Evolutionary conservation across 768 basidiomycete species (phyloP).

Genomic region (Mrakia gelida): DNA sequence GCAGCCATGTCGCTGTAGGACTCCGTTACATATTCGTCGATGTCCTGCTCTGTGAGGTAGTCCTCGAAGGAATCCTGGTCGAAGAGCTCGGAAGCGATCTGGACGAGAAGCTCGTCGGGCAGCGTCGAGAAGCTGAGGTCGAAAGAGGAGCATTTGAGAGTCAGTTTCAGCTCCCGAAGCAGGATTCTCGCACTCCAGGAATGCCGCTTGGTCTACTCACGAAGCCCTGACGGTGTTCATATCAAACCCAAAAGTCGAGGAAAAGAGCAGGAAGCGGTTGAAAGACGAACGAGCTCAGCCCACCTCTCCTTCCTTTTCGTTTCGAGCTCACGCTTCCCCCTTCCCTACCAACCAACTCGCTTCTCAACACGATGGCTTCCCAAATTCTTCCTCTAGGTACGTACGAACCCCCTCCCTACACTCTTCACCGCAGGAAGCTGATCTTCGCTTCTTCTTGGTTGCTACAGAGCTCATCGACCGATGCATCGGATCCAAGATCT

Average conservation of each 20-base stretch:
- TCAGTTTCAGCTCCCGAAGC: no score
- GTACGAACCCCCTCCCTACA: conserved; percentile 17
- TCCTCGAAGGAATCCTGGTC: no score
- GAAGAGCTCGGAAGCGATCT: no score
- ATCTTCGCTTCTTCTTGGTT: neutral
- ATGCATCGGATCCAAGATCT: conserved; percentile 89
- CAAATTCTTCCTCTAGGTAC: conserved; percentile 88
- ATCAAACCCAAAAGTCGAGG: neutral
- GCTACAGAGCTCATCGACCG: conserved; percentile 86
- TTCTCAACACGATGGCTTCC: conserved; percentile 62
- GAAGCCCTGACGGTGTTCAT: neutral
- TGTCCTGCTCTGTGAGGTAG: no score
- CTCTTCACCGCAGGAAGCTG: neutral
- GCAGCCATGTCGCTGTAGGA: no score
- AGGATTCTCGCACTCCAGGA: neutral
- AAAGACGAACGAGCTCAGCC: no score
- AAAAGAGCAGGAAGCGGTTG: no score
- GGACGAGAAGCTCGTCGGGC: no score
- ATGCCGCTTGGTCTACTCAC: neutral
- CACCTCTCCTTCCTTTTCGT: no score
- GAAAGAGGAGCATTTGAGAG: no score
- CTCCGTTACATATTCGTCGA: no score
- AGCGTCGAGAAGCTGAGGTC: no score
- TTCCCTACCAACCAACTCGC: neutral
- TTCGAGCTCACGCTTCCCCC: neutral